Base-by-base conservation (phyloP, 352 stramenopile genomes). In the Globisporangium acanthophoron region DNA sequence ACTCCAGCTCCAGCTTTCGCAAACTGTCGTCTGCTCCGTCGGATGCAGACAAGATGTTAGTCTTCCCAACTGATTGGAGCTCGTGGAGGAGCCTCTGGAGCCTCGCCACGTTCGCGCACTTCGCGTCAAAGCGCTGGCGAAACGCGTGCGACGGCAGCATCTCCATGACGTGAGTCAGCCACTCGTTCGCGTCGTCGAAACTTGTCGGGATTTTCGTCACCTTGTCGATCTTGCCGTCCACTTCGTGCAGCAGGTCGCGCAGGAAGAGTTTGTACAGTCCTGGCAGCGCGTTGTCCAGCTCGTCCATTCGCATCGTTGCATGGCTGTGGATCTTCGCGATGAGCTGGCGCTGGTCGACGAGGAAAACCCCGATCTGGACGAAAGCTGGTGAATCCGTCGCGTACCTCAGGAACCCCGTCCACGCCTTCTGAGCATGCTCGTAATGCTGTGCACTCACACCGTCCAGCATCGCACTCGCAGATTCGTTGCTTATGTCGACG, bases 161-260 rank as follows among this genome's bases (percentile, higher is more conserved):
- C 5, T 81, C 73, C 9, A 60, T 74, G 27, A 87, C 62, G 40
- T 82, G 68, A 1, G 62, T 53, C 12, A 90, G 46, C 80, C 80
- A 90, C 9, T 52, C 21, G 35, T 65, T 71, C 6, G 74, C 76
- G 48, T 82, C 79, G 27, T 58, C 43, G 5, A 90, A 66, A 11
- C 55, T 87, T 0, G 64, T 85, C 0, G 80, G 78, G 20, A 90
- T 86, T 21, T 73, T 82, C 9, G 75, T 88, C 12, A 88, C 67
- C 13, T 67, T 66, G 6, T 88, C 76, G n/a, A 88, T 77, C 1
- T 69, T 58, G 18, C 66, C 71, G 51, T 85, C 75, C 8, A 86
- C 68, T 43, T 86, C 77, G 6, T 56, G n/a, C 27, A 90, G 44
- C 20, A 88, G 54, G 43, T 70, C 71, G 3, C 54, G 54, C 5